These are phyloP conservation scores for Thielaviopsis ethacetica DNA, from an alignment of 2,329 filamentous ascomycete species.

Conservation along the genomic window DNA sequence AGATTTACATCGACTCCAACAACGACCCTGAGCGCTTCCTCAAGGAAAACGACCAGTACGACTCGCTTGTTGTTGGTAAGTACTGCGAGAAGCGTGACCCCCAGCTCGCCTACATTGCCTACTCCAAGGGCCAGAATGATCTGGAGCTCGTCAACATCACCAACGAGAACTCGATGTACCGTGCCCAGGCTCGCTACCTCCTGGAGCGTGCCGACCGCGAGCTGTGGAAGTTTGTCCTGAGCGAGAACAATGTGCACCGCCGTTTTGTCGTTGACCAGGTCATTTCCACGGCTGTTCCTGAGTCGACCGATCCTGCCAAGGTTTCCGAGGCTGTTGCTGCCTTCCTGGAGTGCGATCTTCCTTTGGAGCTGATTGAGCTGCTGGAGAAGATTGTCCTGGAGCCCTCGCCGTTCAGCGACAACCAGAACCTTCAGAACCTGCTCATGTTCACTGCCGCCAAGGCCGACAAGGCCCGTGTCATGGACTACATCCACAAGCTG, in stretches of 20 bases:
- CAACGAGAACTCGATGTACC: conserved; percentile 99
- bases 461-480: conserved; percentile 84
- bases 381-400: conserved; percentile 99
- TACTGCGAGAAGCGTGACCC: conserved; percentile 99
- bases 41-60: conserved; percentile 93
- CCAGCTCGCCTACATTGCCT: conserved; percentile 87
- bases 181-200: conserved; percentile 89
- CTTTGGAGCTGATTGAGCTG: conserved; percentile 87
- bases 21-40: conserved; percentile 96
- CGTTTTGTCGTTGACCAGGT: conserved; percentile 92
- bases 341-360: conserved; percentile 81
- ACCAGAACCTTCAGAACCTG: conserved; percentile 88
- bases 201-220: conserved; percentile 79
- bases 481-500: conserved; percentile 89
- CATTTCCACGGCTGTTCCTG: conserved; percentile 83
- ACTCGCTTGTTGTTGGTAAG: conserved; percentile 81
- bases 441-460: conserved; percentile 93
- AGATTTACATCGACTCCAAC: conserved; percentile 99
- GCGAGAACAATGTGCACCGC: conserved; percentile 87
- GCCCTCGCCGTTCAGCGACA: conserved; percentile 97
- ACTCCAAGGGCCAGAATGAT: conserved; percentile 93
- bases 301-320: conserved; percentile 83
- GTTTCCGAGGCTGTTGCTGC: conserved; percentile 88
- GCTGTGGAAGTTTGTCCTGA: conserved; percentile 89
- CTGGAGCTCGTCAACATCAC: conserved; percentile 94